These are phyloP conservation scores for Allium cepa DNA, from an alignment of 106 monocot genomes.

Conservation along the genomic window DNA sequence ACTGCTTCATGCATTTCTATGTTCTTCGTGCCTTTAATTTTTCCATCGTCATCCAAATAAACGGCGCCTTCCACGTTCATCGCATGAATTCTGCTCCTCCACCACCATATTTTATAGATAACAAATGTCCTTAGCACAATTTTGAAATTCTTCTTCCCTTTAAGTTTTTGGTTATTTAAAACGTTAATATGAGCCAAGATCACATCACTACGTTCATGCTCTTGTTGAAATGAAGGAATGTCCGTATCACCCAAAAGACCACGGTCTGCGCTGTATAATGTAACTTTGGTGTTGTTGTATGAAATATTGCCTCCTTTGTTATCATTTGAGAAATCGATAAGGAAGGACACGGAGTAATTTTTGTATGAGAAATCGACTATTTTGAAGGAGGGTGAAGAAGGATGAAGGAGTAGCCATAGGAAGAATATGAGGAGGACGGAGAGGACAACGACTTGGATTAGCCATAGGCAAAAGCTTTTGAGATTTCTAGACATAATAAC, in stretches of 20 bases:
- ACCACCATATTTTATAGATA: conserved; percentile 14
- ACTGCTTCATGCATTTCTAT: not conserved
- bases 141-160: conserved; percentile 8
- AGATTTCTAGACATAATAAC: not conserved
- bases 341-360: conserved; percentile 9
- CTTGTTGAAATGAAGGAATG: conserved; percentile 8
- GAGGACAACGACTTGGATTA: conserved; percentile 30
- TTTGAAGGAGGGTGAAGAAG: conserved; percentile 20
- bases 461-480: conserved; percentile 19
- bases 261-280: not conserved
- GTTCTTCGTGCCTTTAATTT: not conserved
- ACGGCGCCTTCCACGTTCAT: conserved; percentile 9
- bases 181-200: not conserved
- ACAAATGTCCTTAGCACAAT: conserved; percentile 10
- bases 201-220: conserved; percentile 1
- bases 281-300: conserved; percentile 10
- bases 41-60: not conserved
- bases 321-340: conserved; percentile 15
- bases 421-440: conserved; percentile 36
- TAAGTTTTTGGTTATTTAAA: not conserved
- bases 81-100: conserved; percentile 2
- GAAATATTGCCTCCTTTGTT: conserved; percentile 18
- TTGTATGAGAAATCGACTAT: conserved; percentile 20
- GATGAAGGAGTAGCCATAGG: conserved; percentile 35
- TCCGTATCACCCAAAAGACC: not conserved